Percentiles rank a stretch among this genome's conserved stretches.
Evolutionary conservation across 2,329 filamentous ascomycete genomes (phyloP).

Genomic region (Mollisia scopiformis): DNA sequence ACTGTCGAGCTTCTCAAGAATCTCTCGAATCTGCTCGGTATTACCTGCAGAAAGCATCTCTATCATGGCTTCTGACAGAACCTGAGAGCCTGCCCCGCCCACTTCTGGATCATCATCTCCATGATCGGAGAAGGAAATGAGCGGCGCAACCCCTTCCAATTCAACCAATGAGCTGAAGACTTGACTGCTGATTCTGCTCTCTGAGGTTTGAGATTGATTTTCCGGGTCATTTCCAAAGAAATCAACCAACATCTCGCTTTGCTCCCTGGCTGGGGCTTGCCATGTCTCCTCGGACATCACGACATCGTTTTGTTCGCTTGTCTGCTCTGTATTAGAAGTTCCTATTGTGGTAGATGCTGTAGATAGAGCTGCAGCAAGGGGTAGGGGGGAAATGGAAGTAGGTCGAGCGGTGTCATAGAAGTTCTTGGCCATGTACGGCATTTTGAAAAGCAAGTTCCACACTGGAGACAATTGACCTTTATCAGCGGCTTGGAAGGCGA

Average conservation of each 20-base stretch:
- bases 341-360: neutral
- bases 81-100: too few relatives aligned
- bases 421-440: constrained; percentile 5
- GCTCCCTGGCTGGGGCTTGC: neutral
- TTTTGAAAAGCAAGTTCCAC: constrained; percentile 19
- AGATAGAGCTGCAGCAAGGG: neutral
- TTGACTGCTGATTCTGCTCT: constrained; percentile 14
- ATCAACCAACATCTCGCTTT: neutral
- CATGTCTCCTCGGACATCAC: neutral
- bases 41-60: constrained; percentile 15
- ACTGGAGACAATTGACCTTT: neutral
- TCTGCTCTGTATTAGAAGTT: neutral
- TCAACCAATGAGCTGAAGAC: constrained; percentile 11
- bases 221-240: neutral
- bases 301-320: neutral
- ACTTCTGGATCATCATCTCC: constrained; percentile 8
- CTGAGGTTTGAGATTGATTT: neutral
- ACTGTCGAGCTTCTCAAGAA: constrained; percentile 7
- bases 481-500: constrained; percentile 10
- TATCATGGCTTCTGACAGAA: neutral
- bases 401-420: neutral
- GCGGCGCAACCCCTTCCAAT: constrained; percentile 3
- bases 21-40: constrained; percentile 4
- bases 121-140: constrained; percentile 14
- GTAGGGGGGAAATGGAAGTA: neutral